Base-by-base conservation (phyloP, 73 alveolate species). In the Tetrahymena malaccensis region DNA sequence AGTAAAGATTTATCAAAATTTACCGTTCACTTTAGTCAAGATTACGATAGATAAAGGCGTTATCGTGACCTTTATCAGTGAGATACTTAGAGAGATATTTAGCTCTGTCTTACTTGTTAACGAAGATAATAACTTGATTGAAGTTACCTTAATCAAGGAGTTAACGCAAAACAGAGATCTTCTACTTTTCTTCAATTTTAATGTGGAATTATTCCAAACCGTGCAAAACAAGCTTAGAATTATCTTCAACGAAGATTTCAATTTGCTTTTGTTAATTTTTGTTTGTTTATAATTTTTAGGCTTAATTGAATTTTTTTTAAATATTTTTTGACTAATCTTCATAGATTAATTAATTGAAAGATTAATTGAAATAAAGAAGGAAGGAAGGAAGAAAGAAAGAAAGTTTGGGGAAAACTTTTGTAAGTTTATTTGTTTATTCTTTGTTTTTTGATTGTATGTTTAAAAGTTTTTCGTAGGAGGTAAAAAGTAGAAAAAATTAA, bases 131-230 rank as follows among this genome's bases (percentile, higher is more conserved):
- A 94, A 94, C 93, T 89, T 95, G 38, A 38, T 95, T 95, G 85
- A 43, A 95, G 70, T 85, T 95, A 94, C 95, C 70, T 19, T 94
- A 55, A 35, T 89, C 94, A 94, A 96, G 96, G 93, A 97, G 96
- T 97, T 96, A 93, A 85, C 94, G 93, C 55, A 95, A 95, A 89
- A 85, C 93, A 21, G 93, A 94, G 58, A 95, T 99, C 98, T 99
- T 99, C 95, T 98, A 98, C 85, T 97, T 97, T 96, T 99, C 99
- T 93, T 98, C 99, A 84, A 99, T 99, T 96, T 98, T 98, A 94
- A 99, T 99, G 96, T 97, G 98, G 98, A 98, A 99, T 98, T 99
- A 99, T 96, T 98, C 99, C 93, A 99, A 97, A 85, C 99, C 99
- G 94, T 99, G 99, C 83, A 99, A 98, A 93, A 99, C 99, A 95